Percentiles rank a stretch among this genome's conserved stretches.
phyloP scores from a whole-genome alignment of 2,329 filamentous ascomycete genomes.

The Diaporthe caulivora region DNA sequence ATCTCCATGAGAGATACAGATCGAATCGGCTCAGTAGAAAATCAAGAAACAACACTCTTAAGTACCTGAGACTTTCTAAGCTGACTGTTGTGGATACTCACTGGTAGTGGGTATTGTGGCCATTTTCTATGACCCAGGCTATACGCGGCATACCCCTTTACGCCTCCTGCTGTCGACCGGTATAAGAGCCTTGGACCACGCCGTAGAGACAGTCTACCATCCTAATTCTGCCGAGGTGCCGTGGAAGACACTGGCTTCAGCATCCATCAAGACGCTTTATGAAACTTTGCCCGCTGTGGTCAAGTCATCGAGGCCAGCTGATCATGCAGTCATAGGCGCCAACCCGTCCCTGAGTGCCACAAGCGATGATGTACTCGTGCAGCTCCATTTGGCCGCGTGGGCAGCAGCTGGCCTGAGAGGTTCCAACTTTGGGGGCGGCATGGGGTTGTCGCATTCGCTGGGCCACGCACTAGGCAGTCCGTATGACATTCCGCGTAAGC shows the following conservation, averaged over 20 bases:
- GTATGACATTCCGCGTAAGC: conserved; percentile 6
- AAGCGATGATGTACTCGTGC: neutral
- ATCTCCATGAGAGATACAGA: neutral
- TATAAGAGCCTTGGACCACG: conserved; percentile 3
- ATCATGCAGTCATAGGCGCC: neutral
- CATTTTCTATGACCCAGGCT: neutral
- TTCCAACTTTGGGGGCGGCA: conserved; percentile 15
- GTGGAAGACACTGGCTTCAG: conserved; percentile 6
- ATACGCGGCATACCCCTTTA: neutral
- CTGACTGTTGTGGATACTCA: neutral
- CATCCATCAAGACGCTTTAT: neutral
- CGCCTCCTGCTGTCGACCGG: neutral
- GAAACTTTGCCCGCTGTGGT: neutral
- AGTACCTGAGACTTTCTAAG: neutral
- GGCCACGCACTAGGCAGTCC: conserved; percentile 3
- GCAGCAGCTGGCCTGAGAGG: conserved; percentile 13
- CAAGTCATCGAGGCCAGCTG: too few species aligned
- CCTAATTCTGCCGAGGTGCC: conserved; percentile 10
- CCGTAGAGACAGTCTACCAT: conserved; percentile 5
- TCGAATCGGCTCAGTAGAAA: too few species aligned
- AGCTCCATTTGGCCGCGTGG: conserved; percentile 1
- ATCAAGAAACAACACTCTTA: too few species aligned
- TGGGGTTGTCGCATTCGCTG: conserved; percentile 12
- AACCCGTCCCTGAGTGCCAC: neutral
- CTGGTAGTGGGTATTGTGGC: neutral